A percentile compares a stretch with the other conserved stretches of the same genome.
Conservation (phyloP, 345 rosid genomes). For the Trapa bicornis region DNA sequence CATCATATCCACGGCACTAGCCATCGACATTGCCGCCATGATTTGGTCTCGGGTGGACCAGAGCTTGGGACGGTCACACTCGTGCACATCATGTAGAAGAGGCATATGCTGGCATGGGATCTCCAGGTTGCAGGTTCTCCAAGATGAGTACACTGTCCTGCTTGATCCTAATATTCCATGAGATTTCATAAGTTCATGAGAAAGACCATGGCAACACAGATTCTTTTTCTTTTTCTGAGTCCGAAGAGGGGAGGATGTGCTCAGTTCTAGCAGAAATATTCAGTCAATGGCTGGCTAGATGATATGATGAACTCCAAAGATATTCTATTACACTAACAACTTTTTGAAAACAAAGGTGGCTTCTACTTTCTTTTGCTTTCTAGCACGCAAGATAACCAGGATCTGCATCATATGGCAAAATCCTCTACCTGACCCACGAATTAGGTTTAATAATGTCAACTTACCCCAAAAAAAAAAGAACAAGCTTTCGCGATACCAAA, state of each 20-base stretch:
- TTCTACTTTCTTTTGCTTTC: not conserved
- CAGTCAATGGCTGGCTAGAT: too few species aligned
- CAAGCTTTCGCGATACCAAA: too few species aligned
- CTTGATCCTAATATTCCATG: not conserved
- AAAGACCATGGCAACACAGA: not conserved
- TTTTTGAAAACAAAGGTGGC: not conserved
- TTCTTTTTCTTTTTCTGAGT: too few species aligned
- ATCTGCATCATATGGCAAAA: not conserved
- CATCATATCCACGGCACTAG: conserved; percentile 8
- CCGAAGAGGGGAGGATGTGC: too few species aligned
- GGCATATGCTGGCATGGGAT: conserved; percentile 21
- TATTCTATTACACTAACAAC: not conserved
- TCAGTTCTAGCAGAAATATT: too few species aligned
- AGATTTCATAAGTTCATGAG: not conserved
- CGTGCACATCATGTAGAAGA: conserved; percentile 9
- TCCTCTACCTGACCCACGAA: not conserved
- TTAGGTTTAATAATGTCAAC: not conserved
- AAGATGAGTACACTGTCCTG: not conserved
- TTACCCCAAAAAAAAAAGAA: too few species aligned
- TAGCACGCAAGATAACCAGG: not conserved
- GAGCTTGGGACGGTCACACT: not conserved
- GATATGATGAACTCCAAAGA: too few species aligned
- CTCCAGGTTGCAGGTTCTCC: not conserved
- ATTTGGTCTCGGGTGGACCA: not conserved
- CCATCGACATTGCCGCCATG: conserved; percentile 4